Conservation (phyloP, 2,329 filamentous ascomycete genomes). For the Dissoconium aciculare region DNA sequence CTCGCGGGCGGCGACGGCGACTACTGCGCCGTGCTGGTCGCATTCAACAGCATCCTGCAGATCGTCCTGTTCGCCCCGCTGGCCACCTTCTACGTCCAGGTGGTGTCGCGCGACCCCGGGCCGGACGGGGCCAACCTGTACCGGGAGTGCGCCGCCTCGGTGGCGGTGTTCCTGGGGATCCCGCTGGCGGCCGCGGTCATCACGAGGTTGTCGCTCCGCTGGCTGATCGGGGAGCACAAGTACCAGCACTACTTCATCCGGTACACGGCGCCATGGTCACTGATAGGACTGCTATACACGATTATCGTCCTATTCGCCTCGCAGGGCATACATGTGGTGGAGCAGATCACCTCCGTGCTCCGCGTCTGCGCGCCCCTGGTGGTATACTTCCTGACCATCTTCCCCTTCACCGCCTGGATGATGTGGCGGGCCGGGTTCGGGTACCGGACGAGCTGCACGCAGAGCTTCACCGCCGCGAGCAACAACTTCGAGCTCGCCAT, state of each 20-base stretch:
- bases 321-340: conserved; percentile 61
- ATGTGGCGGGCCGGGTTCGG: conserved; percentile 52
- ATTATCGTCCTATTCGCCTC: conserved; percentile 73
- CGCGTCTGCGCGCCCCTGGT: conserved; percentile 65
- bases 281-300: conserved; percentile 72
- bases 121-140: conserved; percentile 26
- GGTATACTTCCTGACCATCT: conserved; percentile 65
- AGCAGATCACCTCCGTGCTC: conserved; percentile 68
- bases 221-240: conserved; percentile 42
- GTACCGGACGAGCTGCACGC: conserved; percentile 54
- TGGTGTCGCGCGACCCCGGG: conserved; percentile 40
- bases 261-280: conserved; percentile 53
- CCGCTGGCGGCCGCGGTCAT: conserved; percentile 62
- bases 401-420: conserved; percentile 49
- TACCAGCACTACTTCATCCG: conserved; percentile 55
- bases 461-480: conserved; percentile 75
- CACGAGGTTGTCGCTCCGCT: conserved; percentile 46
- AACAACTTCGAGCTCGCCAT: conserved; percentile 89
- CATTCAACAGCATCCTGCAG: conserved; percentile 34
- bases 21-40: conserved; percentile 55
- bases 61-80: conserved; percentile 35
- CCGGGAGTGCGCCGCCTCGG: conserved; percentile 52
- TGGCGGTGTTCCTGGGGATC: conserved; percentile 68
- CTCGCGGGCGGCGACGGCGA: conserved; percentile 62
- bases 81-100: conserved; percentile 41